Evolutionary conservation across 163 green algal species (phyloP).

Genomic region (Chlamydomonas reinhardtii): DNA sequence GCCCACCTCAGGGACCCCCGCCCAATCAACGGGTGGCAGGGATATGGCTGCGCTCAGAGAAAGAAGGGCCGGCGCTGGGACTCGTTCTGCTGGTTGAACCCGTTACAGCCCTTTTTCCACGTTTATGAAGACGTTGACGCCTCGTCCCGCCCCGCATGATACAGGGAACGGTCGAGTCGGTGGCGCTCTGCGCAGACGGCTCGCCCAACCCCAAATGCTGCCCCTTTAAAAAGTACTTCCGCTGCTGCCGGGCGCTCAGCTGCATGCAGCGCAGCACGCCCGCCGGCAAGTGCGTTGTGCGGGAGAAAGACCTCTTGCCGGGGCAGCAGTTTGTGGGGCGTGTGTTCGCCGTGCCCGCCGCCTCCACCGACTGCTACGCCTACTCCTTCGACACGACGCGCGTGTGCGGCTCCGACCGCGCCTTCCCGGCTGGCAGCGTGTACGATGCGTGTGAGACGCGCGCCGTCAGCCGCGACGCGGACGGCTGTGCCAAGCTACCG

Average conservation of each 20-base stretch:
- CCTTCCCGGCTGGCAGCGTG: background rate
- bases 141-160: too few species aligned
- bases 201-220: constrained; percentile 24
- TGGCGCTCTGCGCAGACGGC: constrained; percentile 18
- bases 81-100: too few species aligned
- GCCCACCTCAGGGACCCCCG: too few species aligned
- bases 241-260: constrained; percentile 29
- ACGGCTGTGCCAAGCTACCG: constrained; percentile 42
- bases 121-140: too few species aligned
- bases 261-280: constrained; percentile 7
- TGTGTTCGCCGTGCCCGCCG: constrained; percentile 34
- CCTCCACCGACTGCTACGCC: constrained; percentile 27
- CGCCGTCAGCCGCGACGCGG: background rate
- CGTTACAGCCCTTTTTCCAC: too few species aligned
- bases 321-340: constrained; percentile 15
- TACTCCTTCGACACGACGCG: constrained; percentile 24
- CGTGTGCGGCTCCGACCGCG: constrained; percentile 20
- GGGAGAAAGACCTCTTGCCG: constrained; percentile 29
- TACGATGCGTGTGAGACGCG: constrained; percentile 33
- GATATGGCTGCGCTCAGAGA: too few species aligned
- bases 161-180: constrained; percentile 7
- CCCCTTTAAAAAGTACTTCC: constrained; percentile 19
- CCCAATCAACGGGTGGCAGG: too few species aligned
- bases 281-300: constrained; percentile 26
- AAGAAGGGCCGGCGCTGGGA: too few species aligned